Base-by-base conservation (phyloP, 2,329 filamentous ascomycete genomes). In the Emergomyces pasteurianus region DNA sequence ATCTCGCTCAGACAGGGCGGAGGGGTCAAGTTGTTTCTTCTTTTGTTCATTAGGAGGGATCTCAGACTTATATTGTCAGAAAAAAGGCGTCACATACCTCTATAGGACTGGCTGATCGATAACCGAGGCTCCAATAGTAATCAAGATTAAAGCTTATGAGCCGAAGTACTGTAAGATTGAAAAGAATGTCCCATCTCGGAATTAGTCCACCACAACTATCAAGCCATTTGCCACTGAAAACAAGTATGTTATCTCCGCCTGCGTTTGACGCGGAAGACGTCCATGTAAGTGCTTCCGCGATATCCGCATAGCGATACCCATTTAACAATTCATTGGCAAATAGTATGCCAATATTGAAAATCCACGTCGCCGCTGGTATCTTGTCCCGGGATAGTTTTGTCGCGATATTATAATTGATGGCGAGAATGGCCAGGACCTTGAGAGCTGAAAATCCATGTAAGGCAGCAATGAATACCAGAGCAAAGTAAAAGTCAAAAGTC, bases 1-100 rank as follows among this genome's bases (percentile, higher is more conserved):
- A 69, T 99, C 92, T 67, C 88, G 83, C 73, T 99, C 94, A 5
- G 92, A 94, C 43, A 97, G 83, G 68, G 87, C 85, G 60, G 90
- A 80, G 50, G 89, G 88, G 81, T 97, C 91, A 65, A 96, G 82
- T 80, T 96, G 96, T 89, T 97, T 97, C 92, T 97, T 97, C 92
- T 97, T 94, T 71, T 67, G 62, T 49, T 64, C 67, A 66, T 73
- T 62, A 72, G 74, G 62, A 60, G 56, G 43, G 28, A 52, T 21
- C n/a, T 3, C 8, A 54, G 28, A 18, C 53, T 31, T 40, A 46
- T 34, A 26, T 26, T 34, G 43, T 31, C 49, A 43, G 46, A 34
- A 59, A 58, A 46, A 23, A 6, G 3, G 75, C 42, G 7, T n/a
- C n/a, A 28, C 83, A 72, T 83, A 97, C 94, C 86, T 97, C 92